Conservation (phyloP, 805 yeast species). For the Teunomyces barrocoloradensis region DNA sequence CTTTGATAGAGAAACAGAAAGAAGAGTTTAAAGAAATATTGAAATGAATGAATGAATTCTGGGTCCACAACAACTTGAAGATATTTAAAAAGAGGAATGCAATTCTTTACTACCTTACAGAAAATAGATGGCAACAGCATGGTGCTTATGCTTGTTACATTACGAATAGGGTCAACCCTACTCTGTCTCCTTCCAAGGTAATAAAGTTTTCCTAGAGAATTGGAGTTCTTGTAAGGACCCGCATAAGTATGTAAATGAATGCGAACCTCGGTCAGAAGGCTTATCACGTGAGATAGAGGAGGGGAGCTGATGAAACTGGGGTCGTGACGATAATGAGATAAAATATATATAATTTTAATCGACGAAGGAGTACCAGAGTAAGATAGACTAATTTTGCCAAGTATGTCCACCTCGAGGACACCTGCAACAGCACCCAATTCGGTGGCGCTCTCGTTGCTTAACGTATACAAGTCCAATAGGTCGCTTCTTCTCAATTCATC, state of each 20-base stretch:
- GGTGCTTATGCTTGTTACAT: too few species aligned
- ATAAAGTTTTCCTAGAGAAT: not conserved
- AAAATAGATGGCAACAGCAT: too few species aligned
- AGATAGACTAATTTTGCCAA: not conserved
- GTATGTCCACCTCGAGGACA: not conserved
- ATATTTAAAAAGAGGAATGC: not conserved
- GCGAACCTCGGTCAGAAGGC: slow-evolving; percentile 1
- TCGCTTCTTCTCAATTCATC: slow-evolving; percentile 40
- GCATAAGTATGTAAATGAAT: not conserved
- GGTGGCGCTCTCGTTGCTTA: slow-evolving; percentile 20
- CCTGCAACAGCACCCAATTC: not conserved
- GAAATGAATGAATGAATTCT: slow-evolving; percentile 2
- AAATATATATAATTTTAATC: not conserved
- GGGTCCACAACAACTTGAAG: not conserved
- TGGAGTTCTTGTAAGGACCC: not conserved
- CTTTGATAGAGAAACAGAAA: slow-evolving; percentile 22
- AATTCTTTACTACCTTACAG: too few species aligned
- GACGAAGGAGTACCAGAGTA: not conserved
- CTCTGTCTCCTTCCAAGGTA: not conserved
- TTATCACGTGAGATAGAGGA: slow-evolving; percentile 1
- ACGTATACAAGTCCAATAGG: slow-evolving; percentile 39
- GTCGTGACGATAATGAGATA: slow-evolving; percentile 2
- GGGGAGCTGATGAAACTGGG: not conserved
- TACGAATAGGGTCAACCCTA: too few species aligned
- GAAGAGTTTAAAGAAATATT: slow-evolving; percentile 18